A percentile compares a stretch with the other conserved stretches of the same genome.
Conservation (phyloP, 805 yeast species). For the Candida gorgasii region DNA sequence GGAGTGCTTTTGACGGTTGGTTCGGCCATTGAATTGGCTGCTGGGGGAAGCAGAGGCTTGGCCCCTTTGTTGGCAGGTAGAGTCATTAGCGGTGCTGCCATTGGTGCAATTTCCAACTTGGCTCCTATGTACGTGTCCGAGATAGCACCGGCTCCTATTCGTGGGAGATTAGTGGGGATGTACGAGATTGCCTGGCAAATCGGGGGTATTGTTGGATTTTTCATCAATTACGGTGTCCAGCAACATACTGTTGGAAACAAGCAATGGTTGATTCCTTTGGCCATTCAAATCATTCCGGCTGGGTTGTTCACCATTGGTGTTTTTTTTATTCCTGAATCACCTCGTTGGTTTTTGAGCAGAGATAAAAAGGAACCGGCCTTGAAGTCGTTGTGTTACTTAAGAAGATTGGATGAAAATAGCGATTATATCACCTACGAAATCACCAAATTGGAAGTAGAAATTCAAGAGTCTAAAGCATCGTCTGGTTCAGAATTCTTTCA, state of each 20-base stretch:
- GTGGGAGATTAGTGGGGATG: conserved; percentile 47
- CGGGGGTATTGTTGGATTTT: conserved; percentile 49
- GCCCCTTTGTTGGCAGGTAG: conserved; percentile 41
- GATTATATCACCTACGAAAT: conserved; percentile 44
- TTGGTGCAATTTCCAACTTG: conserved; percentile 51
- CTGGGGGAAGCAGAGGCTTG: conserved; percentile 33
- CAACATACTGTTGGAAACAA: conserved; percentile 28
- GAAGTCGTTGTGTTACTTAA: conserved; percentile 35
- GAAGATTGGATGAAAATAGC: conserved; percentile 37
- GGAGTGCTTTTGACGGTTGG: conserved; percentile 45
- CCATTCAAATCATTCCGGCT: conserved; percentile 48
- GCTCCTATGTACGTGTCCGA: conserved; percentile 52
- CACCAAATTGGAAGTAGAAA: conserved; percentile 25
- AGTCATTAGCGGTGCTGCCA: conserved; percentile 52
- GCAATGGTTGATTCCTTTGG: conserved; percentile 53
- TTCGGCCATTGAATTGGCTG: conserved; percentile 39
- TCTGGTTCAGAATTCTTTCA: conserved; percentile 41
- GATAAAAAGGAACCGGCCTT: conserved; percentile 36
- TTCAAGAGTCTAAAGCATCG: conserved; percentile 23
- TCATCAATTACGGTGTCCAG: conserved; percentile 51
- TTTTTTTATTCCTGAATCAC: conserved; percentile 45
- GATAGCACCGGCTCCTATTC: conserved; percentile 43
- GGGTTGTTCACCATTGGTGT: conserved; percentile 42
- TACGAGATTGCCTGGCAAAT: conserved; percentile 54
- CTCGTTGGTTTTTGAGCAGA: conserved; percentile 41